These are phyloP conservation scores for Clonostachys byssicola DNA, from an alignment of 2,329 filamentous ascomycete genomes.

Conservation along the genomic window DNA sequence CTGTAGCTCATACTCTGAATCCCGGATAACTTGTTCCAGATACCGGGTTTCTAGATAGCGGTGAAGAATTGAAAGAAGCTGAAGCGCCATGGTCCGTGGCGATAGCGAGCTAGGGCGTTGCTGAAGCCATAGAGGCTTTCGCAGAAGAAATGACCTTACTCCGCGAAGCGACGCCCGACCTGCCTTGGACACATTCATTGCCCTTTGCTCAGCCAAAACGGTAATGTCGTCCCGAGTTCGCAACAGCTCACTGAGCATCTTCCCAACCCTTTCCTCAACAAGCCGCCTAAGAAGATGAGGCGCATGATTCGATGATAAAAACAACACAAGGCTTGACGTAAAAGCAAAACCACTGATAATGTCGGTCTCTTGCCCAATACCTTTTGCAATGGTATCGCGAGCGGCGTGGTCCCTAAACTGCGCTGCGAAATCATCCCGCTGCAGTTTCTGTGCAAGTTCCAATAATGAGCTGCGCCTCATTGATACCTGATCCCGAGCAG, in stretches of 20 bases:
- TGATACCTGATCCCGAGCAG: slow-evolving; percentile 38
- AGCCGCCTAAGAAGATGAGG: slow-evolving; percentile 56
- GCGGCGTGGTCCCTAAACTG: slow-evolving; percentile 74
- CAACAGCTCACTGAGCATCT: slow-evolving; percentile 54
- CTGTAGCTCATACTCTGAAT: slow-evolving; percentile 17
- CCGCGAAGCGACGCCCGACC: slow-evolving; percentile 51
- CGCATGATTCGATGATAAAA: slow-evolving; percentile 58
- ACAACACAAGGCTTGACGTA: slow-evolving; percentile 56
- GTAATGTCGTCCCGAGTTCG: slow-evolving; percentile 48
- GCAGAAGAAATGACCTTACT: slow-evolving; percentile 48
- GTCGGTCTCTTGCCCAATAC: slow-evolving; percentile 56
- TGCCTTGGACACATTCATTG: slow-evolving; percentile 64
- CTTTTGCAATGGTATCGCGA: slow-evolving; percentile 63
- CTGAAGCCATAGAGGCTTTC: slow-evolving; percentile 57
- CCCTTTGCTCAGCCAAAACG: slow-evolving; percentile 59
- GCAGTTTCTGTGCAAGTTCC: slow-evolving; percentile 55
- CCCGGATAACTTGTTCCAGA: slow-evolving; percentile 18
- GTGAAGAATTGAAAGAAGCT: slow-evolving; percentile 48
- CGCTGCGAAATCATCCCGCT: slow-evolving; percentile 57
- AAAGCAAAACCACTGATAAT: slow-evolving; percentile 59
- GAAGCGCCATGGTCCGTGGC: slow-evolving; percentile 59
- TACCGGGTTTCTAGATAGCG: slow-evolving; percentile 13
- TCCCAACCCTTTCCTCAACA: slow-evolving; percentile 45
- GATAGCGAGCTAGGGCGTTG: slow-evolving; percentile 46
- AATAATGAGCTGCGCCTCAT: slow-evolving; percentile 54